Evolutionary conservation across 2,329 filamentous ascomycete species (phyloP), one percentile per base, ranked within the genome.

Genomic region (Ceratocystis ficicola): DNA sequence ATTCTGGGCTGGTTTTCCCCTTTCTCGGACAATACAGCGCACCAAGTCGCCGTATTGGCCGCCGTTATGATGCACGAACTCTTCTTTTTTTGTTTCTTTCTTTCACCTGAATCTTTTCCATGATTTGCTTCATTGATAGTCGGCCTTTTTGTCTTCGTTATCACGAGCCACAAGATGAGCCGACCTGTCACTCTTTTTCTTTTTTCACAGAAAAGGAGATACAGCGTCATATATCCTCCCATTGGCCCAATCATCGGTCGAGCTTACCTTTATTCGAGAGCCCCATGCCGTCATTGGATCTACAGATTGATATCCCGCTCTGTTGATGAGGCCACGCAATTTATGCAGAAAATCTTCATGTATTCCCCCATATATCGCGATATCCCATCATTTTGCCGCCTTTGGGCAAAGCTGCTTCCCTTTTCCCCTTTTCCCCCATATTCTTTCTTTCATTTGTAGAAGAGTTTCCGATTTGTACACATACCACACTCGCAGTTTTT

Each of bases 11-110:
- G 52, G 28, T 17, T n/a, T 32, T n/a, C 25, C 12, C 25, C 10
- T 2, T 28, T 15, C 15, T 8, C 10, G 12, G 52, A 30, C 52
- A 57, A 17, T 30, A 22, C 52, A 30, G 25, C 22, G 28, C 22
- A 28, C 17, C 0, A 41, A 28, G 22, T 57, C 25, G 22, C 25
- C 28, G 52, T 63, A 41, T 44, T 65, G 36, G 36, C 52, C 52
- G 63, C 50, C 63, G 52, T 65, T 60, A 65, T 41, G 63, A 65
- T 65, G 63, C 63, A 65, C 30, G 52, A 65, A 65, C 63, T 65
- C 63, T 65, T 59, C 55, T 65, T 25, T 5, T 55, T 55, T 55
- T 32, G n/a, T n/a, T n/a, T n/a, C n/a, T 25, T 12, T 59, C 17
- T 25, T 30, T 22, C 30, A 10, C 17, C 30, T 57, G 52, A 30